Conservation (phyloP, 2,329 filamentous ascomycete species). For the Pseudogymnoascus sp. region DNA sequence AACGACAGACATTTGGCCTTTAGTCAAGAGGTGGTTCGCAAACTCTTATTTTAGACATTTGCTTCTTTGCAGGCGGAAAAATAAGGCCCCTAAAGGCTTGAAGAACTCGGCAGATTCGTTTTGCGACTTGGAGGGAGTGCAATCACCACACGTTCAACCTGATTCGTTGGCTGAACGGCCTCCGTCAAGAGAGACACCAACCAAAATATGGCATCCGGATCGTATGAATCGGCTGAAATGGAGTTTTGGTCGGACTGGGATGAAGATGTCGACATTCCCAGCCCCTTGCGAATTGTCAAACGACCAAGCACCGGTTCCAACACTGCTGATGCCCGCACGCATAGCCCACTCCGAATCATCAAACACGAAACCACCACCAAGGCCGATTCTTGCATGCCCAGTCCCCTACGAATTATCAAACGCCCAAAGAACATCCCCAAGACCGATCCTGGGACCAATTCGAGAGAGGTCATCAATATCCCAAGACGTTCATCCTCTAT, state of each 20-base stretch:
- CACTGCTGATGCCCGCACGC: not conserved
- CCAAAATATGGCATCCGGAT: slow-evolving; percentile 31
- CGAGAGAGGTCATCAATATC: slow-evolving; percentile 3
- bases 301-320: not conserved
- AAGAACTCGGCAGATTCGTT: slow-evolving; percentile 32
- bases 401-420: not conserved
- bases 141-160: slow-evolving; percentile 26
- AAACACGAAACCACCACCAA: not conserved
- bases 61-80: slow-evolving; percentile 11
- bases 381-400: not conserved
- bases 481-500: slow-evolving; percentile 7
- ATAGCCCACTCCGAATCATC: not conserved
- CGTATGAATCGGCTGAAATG: slow-evolving; percentile 24
- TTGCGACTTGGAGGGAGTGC: slow-evolving; percentile 29
- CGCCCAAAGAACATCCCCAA: not conserved
- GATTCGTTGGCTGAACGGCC: slow-evolving; percentile 23
- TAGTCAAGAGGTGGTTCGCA: slow-evolving; percentile 18
- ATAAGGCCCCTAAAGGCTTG: slow-evolving; percentile 28
- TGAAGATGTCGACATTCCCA: slow-evolving; percentile 1
- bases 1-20: slow-evolving; percentile 19
- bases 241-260: slow-evolving; percentile 23
- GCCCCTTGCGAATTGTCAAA: slow-evolving; percentile 9
- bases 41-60: slow-evolving; percentile 14
- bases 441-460: not conserved
- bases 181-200: not conserved